A percentile compares a stretch with the other conserved stretches of the same genome.
phyloP scores from a whole-genome alignment of 208 protist genomes.

The Trichomonas gallinae region DNA sequence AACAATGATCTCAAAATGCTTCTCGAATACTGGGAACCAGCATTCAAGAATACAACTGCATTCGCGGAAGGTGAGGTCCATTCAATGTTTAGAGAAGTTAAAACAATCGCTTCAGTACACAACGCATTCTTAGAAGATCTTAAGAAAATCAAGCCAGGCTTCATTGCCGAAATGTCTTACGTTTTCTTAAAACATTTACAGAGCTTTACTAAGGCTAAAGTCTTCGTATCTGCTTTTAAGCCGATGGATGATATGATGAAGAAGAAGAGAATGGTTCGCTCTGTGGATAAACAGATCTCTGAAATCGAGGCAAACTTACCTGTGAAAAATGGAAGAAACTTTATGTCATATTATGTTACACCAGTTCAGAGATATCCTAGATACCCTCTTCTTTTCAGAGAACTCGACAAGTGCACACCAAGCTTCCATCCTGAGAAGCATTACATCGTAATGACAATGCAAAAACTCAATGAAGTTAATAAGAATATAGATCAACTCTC shows the following conservation, averaged over 20 bases:
- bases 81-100: not conserved
- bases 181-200: not conserved
- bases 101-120: not conserved
- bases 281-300: not conserved
- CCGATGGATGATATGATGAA: not conserved
- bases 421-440: not conserved
- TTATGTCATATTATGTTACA: constrained; percentile 18
- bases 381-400: not conserved
- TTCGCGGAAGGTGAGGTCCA: not conserved
- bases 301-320: not conserved
- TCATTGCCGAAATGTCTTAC: not conserved
- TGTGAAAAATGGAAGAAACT: not conserved
- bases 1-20: not conserved
- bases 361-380: constrained; percentile 10
- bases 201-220: not conserved
- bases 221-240: not conserved
- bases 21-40: not conserved
- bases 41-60: not conserved
- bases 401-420: not conserved
- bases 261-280: not conserved
- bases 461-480: not conserved
- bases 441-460: not conserved
- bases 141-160: not conserved
- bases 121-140: not conserved
- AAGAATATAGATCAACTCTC: not conserved